Evolutionary conservation across 1,139 yeast species (phyloP).

Genomic region (Kodamaea plutei): DNA sequence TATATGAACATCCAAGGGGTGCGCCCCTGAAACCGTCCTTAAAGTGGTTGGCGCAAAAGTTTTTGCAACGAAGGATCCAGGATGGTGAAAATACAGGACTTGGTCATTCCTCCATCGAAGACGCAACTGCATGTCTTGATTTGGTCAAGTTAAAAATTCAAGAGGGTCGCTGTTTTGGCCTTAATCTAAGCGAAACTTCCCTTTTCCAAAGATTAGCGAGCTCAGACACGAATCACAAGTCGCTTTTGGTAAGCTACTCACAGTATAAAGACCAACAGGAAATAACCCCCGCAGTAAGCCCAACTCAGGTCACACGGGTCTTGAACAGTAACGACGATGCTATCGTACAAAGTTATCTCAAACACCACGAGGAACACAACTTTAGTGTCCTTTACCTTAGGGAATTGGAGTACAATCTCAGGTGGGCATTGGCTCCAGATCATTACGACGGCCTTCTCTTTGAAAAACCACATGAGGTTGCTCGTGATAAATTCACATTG

Average conservation of each 20-base stretch:
- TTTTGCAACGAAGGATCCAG: conserved; percentile 61
- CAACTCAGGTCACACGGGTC: conserved; percentile 19
- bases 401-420: conserved; percentile 50
- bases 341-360: conserved; percentile 38
- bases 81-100: conserved; percentile 40
- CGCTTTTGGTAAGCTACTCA: conserved; percentile 39
- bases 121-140: conserved; percentile 77
- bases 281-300: conserved; percentile 22
- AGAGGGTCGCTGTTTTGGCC: conserved; percentile 67
- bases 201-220: conserved; percentile 24
- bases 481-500: conserved; percentile 4
- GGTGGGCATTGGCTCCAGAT: conserved; percentile 18
- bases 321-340: conserved; percentile 59
- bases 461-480: conserved; percentile 1
- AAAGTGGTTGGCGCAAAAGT: conserved; percentile 57
- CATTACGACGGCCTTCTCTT: conserved; percentile 10
- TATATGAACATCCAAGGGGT: conserved; percentile 73
- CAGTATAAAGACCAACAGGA: conserved; percentile 11
- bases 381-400: conserved; percentile 53
- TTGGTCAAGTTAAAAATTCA: conserved; percentile 64
- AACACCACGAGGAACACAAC: conserved; percentile 33
- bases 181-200: conserved; percentile 34
- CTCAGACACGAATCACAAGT: conserved; percentile 13
- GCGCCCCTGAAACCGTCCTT: conserved; percentile 77
- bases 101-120: conserved; percentile 89